Percentiles rank a stretch among this genome's conserved stretches.
These are phyloP conservation scores for Pichia norvegensis DNA, from an alignment of 1,139 yeast species.

Conservation along the genomic window DNA sequence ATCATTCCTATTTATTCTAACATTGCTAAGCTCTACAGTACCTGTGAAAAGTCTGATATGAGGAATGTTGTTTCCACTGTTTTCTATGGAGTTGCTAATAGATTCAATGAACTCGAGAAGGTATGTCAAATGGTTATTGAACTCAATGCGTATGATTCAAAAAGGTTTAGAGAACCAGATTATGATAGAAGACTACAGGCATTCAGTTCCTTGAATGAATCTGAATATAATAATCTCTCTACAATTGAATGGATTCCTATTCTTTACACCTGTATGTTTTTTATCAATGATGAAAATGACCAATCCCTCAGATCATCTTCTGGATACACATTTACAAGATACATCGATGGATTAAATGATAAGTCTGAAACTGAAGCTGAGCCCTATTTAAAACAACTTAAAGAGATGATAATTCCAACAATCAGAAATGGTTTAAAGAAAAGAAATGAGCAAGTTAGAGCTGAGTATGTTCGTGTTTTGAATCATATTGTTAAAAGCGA, in stretches of 20 bases:
- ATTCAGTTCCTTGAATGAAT: conserved; percentile 58
- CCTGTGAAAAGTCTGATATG: conserved; percentile 50
- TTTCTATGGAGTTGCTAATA: conserved; percentile 51
- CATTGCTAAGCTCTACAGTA: conserved; percentile 52
- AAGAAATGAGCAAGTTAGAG: conserved; percentile 53
- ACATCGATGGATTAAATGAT: conserved; percentile 49
- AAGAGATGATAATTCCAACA: conserved; percentile 55
- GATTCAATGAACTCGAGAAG: conserved; percentile 37
- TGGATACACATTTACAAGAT: conserved; percentile 54
- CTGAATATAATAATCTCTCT: conserved; percentile 35
- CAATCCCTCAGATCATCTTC: conserved; percentile 77
- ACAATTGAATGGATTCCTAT: conserved; percentile 75
- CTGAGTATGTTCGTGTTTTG: conserved; percentile 61
- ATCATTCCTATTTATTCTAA: conserved; percentile 47
- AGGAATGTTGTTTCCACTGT: conserved; percentile 55
- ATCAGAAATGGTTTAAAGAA: conserved; percentile 64
- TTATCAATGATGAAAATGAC: conserved; percentile 72
- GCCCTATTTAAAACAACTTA: conserved; percentile 39
- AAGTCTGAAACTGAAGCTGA: conserved; percentile 27
- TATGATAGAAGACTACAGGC: conserved; percentile 68
- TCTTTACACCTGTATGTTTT: conserved; percentile 58
- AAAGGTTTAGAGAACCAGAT: conserved; percentile 67
- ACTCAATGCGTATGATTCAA: conserved; percentile 60
- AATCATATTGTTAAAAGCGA: conserved; percentile 53
- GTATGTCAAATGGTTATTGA: conserved; percentile 49